A percentile compares a stretch with the other conserved stretches of the same genome.
Evolutionary conservation across 208 protist species (phyloP).

Genomic region (Acanthamoeba triangularis): DNA sequence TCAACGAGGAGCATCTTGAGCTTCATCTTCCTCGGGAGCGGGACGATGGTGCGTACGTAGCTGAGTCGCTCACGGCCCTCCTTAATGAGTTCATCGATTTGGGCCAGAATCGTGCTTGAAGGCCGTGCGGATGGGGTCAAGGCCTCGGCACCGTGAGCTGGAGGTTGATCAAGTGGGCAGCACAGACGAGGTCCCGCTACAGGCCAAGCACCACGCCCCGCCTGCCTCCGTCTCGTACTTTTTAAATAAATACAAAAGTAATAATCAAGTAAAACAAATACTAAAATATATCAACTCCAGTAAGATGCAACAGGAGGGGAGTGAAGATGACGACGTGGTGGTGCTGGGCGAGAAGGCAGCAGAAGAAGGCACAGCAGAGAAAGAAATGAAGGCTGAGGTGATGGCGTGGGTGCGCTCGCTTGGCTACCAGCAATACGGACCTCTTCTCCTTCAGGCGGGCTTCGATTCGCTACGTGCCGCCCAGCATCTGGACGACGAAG

Average conservation of each 20-base stretch:
- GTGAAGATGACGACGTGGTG: neutral
- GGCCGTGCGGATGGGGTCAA: neutral
- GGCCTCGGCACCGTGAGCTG: neutral
- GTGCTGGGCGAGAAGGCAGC: neutral
- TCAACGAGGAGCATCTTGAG: neutral
- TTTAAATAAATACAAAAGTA: neutral
- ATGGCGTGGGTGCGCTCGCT: constrained; percentile 1
- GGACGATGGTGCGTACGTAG: constrained; percentile 32
- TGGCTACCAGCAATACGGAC: neutral
- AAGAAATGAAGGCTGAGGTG: neutral
- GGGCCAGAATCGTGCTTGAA: neutral
- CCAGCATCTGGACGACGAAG: neutral
- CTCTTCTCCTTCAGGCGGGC: neutral
- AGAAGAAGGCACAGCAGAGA: too few relatives aligned
- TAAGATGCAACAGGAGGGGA: too few relatives aligned
- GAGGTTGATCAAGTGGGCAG: neutral
- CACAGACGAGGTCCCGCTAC: neutral
- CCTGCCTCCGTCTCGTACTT: neutral
- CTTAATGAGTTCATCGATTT: neutral
- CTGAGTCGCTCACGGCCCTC: neutral
- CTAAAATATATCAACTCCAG: too few relatives aligned
- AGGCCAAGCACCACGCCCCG: neutral
- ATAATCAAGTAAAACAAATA: too few relatives aligned
- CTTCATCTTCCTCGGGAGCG: neutral
- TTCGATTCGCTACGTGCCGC: constrained; percentile 17